These are phyloP conservation scores for Trichoderma atrobrunneum DNA, from an alignment of 2,329 filamentous ascomycete species.

Conservation along the genomic window DNA sequence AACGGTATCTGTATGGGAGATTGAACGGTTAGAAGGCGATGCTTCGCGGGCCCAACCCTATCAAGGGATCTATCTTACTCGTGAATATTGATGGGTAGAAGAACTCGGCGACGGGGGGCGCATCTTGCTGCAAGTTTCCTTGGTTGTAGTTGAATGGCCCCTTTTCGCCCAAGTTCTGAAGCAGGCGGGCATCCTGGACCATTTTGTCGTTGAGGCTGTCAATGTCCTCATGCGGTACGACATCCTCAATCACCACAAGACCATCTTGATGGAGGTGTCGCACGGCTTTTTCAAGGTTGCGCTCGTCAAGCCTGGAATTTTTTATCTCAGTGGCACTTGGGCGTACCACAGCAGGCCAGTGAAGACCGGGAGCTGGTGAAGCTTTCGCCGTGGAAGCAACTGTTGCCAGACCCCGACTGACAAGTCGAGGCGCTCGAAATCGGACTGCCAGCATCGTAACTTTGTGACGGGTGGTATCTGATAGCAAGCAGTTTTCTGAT, in stretches of 20 bases:
- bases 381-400: background rate
- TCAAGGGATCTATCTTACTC: conserved; percentile 39
- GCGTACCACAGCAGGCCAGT: conserved; percentile 25
- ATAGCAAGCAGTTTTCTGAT: background rate
- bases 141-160: conserved; percentile 62
- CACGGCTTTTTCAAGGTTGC: conserved; percentile 56
- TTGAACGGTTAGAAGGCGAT: background rate
- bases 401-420: conserved; percentile 8
- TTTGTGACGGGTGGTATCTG: background rate
- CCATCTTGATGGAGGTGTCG: conserved; percentile 52
- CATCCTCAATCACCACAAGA: conserved; percentile 54
- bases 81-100: conserved; percentile 52
- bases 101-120: conserved; percentile 48
- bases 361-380: background rate
- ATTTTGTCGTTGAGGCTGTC: conserved; percentile 58
- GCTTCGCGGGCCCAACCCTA: background rate
- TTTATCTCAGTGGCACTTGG: conserved; percentile 43
- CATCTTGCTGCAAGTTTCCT: conserved; percentile 61
- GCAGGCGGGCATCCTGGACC: conserved; percentile 52
- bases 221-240: conserved; percentile 48
- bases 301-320: conserved; percentile 38
- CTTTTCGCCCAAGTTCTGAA: conserved; percentile 51
- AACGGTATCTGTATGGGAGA: conserved; percentile 43
- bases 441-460: conserved; percentile 4
- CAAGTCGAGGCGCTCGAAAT: conserved; percentile 5